Conservation (phyloP, 2,329 filamentous ascomycete species). For the Colletotrichum sansevieriae region DNA sequence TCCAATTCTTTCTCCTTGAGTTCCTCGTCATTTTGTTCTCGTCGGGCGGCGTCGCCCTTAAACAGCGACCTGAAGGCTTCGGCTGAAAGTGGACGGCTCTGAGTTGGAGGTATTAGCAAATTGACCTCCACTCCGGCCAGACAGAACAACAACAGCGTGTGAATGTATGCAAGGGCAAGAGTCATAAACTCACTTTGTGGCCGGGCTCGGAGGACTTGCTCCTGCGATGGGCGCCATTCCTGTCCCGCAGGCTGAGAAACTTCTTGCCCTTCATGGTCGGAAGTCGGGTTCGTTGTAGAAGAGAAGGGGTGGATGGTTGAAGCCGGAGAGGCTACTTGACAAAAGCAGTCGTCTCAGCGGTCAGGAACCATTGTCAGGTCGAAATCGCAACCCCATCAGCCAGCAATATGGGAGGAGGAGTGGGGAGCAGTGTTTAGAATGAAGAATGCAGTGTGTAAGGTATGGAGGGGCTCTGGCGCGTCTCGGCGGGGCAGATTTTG, state of each 20-base stretch:
- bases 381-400: conserved; percentile 39
- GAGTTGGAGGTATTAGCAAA: conserved; percentile 19
- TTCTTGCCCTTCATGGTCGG: conserved; percentile 70
- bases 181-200: conserved; percentile 60
- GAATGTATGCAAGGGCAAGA: conserved; percentile 23
- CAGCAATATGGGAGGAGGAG: conserved; percentile 29
- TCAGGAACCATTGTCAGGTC: conserved; percentile 34
- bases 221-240: conserved; percentile 65
- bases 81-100: conserved; percentile 66
- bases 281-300: conserved; percentile 15
- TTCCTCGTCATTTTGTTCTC: conserved; percentile 66
- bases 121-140: conserved; percentile 21
- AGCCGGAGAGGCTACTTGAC: conserved; percentile 28
- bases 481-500: conserved; percentile 41
- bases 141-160: conserved; percentile 5
- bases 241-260: conserved; percentile 79
- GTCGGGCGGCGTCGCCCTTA: conserved; percentile 70
- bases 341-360: conserved; percentile 34
- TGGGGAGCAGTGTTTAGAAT: conserved; percentile 31
- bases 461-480: conserved; percentile 40
- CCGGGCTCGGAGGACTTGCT: conserved; percentile 68
- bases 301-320: conserved; percentile 5
- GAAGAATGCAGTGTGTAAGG: conserved; percentile 35
- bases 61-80: conserved; percentile 75
- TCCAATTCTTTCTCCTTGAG: conserved; percentile 62